phyloP scores from a whole-genome alignment of 148 eudicot species.

The Rhododendron kiyosumense region DNA sequence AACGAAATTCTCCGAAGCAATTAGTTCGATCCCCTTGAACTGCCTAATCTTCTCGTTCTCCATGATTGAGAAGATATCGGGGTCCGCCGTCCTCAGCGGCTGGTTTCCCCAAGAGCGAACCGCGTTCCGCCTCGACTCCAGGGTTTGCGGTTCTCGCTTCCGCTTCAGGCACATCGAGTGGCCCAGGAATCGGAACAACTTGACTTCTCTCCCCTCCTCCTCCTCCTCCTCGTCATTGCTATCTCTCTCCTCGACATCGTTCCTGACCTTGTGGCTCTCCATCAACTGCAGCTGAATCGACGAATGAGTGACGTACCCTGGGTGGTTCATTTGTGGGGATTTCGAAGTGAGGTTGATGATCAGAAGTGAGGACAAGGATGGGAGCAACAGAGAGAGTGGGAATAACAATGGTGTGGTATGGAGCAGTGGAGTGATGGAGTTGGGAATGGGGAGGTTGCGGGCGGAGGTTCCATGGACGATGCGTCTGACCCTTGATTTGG shows the following conservation, averaged over 20 bases:
- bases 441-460: background rate
- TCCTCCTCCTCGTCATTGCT: constrained; percentile 9
- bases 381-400: constrained; percentile 13
- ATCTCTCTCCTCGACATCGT: constrained; percentile 14
- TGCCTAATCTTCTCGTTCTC: constrained; percentile 83
- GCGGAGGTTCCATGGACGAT: constrained; percentile 4
- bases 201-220: constrained; percentile 31
- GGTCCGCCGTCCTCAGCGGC: constrained; percentile 55
- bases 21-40: constrained; percentile 70
- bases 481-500: background rate
- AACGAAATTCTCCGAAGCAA: constrained; percentile 95
- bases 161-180: constrained; percentile 76
- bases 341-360: background rate
- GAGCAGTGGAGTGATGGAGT: background rate
- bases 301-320: constrained; percentile 41
- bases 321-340: constrained; percentile 36
- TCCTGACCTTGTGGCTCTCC: constrained; percentile 26
- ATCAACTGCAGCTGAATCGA: constrained; percentile 73
- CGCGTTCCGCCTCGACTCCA: constrained; percentile 43
- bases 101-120: constrained; percentile 76
- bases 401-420: background rate
- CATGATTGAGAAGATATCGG: constrained; percentile 61
- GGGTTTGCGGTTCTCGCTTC: constrained; percentile 49
- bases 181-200: constrained; percentile 70
- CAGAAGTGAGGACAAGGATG: background rate